These are phyloP conservation scores for Blastocystis sp. DNA, from an alignment of 352 stramenopile species.

Conservation along the genomic window DNA sequence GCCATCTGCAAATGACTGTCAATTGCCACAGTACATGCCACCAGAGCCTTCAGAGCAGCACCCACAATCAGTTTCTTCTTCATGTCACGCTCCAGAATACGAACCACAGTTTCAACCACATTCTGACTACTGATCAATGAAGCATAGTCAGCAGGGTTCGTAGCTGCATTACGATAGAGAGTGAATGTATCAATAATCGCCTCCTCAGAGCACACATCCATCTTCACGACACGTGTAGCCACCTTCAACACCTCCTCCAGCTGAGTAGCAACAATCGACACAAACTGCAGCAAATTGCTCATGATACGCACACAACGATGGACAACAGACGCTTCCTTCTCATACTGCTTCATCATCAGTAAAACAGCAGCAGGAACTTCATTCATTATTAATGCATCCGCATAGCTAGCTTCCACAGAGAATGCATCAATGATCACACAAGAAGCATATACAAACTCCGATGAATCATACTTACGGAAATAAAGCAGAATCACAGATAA, in stretches of 20 bases:
- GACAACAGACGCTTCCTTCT: background rate
- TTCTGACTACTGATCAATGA: conserved; percentile 21
- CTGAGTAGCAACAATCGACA: background rate
- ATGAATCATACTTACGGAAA: conserved; percentile 14
- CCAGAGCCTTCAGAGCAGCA: conserved; percentile 11
- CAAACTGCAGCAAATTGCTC: conserved; percentile 28
- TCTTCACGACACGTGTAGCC: conserved; percentile 11
- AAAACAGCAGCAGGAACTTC: conserved; percentile 9
- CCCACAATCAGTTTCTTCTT: background rate
- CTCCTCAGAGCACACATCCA: background rate
- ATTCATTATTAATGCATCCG: conserved; percentile 42
- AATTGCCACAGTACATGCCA: background rate
- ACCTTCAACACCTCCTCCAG: conserved; percentile 34
- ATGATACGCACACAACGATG: conserved; percentile 40
- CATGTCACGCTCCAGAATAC: background rate
- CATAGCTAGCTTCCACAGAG: conserved; percentile 44
- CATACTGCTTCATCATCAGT: conserved; percentile 48
- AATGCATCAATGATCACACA: conserved; percentile 38
- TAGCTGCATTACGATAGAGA: conserved; percentile 24
- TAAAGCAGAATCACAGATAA: conserved; percentile 31
- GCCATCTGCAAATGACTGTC: conserved; percentile 49
- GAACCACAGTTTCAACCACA: conserved; percentile 13
- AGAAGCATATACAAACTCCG: background rate
- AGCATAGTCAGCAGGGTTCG: conserved; percentile 32
- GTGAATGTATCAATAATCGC: conserved; percentile 24